Conservation (phyloP, 2,329 filamentous ascomycete genomes). For the Rugonectria rugulosa region DNA sequence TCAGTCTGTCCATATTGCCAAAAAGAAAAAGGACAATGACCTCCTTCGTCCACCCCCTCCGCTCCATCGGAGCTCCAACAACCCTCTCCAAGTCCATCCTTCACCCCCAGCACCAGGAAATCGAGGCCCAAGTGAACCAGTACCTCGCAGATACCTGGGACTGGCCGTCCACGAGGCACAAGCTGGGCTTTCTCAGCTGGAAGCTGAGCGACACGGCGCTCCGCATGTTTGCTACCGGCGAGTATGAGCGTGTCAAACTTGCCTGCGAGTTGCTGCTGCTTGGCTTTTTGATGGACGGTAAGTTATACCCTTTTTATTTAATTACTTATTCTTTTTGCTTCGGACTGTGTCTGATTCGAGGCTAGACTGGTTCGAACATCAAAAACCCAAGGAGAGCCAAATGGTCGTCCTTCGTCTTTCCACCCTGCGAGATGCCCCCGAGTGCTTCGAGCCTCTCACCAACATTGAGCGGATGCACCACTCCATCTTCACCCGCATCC, state of each 20-base stretch:
- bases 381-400: conserved; percentile 9
- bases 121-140: conserved; percentile 9
- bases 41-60: conserved; percentile 6
- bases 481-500: conserved; percentile 20
- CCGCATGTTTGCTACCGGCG: conserved; percentile 19
- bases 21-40: background rate
- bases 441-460: conserved; percentile 17
- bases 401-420: conserved; percentile 12
- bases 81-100: conserved; percentile 14
- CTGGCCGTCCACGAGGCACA: conserved; percentile 14
- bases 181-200: conserved; percentile 20
- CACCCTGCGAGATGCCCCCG: conserved; percentile 11
- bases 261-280: conserved; percentile 19
- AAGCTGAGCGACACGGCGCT: conserved; percentile 16
- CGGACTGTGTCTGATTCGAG: background rate
- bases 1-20: background rate
- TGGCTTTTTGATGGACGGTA: conserved; percentile 21
- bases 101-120: conserved; percentile 15
- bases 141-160: conserved; percentile 18
- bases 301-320: background rate
- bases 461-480: conserved; percentile 21
- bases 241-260: conserved; percentile 13
- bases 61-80: conserved; percentile 13
- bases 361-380: conserved; percentile 24
- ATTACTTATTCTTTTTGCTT: background rate